These are phyloP conservation scores for Leishmania major DNA, from an alignment of 208 protist genomes.

Conservation along the genomic window DNA sequence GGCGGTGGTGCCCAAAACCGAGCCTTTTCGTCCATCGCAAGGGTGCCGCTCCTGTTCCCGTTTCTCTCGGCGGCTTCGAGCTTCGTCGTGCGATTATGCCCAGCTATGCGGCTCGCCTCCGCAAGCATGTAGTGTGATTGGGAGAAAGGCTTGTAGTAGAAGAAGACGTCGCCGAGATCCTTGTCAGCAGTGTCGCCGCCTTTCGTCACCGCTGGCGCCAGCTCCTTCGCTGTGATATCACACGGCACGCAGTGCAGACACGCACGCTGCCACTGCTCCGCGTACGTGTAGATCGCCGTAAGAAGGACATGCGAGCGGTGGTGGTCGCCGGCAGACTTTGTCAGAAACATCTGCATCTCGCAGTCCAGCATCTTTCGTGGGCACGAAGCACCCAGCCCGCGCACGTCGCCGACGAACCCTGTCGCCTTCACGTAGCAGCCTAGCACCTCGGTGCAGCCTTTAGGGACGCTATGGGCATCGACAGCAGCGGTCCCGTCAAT, in stretches of 20 bases:
- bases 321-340: conserved; percentile 74
- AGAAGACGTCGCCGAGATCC: conserved; percentile 1
- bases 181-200: neutral
- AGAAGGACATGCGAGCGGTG: conserved; percentile 62
- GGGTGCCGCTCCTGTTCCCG: neutral
- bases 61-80: too few relatives aligned
- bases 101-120: conserved; percentile 26
- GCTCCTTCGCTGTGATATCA: conserved; percentile 16
- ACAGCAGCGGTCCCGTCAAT: neutral
- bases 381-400: conserved; percentile 9
- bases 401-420: conserved; percentile 43
- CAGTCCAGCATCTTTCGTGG: conserved; percentile 39
- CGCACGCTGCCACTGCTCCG: conserved; percentile 60
- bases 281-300: conserved; percentile 57
- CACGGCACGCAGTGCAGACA: conserved; percentile 37
- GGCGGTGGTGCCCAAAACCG: conserved; percentile 33
- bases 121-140: conserved; percentile 36
- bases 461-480: neutral
- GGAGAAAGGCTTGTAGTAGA: conserved; percentile 32
- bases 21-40: neutral
- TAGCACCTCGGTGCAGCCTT: conserved; percentile 51
- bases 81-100: neutral
- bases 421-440: conserved; percentile 50
- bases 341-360: conserved; percentile 69
- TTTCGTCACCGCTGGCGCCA: neutral